Conservation (phyloP, 148 eudicot genomes). For the Linanthus parryae region DNA sequence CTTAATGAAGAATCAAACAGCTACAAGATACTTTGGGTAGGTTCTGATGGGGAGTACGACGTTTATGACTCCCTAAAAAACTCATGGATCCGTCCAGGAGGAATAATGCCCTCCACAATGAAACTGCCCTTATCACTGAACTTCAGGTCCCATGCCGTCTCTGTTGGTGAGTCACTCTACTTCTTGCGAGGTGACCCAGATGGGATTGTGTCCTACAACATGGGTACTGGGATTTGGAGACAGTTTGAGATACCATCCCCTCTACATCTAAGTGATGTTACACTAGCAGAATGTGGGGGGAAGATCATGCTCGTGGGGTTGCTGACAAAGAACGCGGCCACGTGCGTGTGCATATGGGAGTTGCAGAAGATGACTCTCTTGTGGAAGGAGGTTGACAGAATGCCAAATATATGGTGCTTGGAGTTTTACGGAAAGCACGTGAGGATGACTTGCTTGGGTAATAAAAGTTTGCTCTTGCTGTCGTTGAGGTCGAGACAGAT, state of each 20-base stretch:
- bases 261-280: constrained; percentile 52
- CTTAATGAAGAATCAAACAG: constrained; percentile 40
- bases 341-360: constrained; percentile 97
- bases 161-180: constrained; percentile 40
- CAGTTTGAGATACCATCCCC: constrained; percentile 72
- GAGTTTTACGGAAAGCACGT: constrained; percentile 96
- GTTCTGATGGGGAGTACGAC: constrained; percentile 72
- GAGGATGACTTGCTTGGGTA: constrained; percentile 90
- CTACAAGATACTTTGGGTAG: constrained; percentile 85
- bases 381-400: constrained; percentile 99
- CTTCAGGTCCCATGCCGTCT: constrained; percentile 68
- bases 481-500: constrained; percentile 75
- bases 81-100: constrained; percentile 57
- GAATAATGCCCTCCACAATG: constrained; percentile 44
- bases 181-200: constrained; percentile 83
- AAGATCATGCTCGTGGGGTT: constrained; percentile 74
- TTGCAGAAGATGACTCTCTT: constrained; percentile 93
- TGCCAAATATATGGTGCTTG: constrained; percentile 99
- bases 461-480: constrained; percentile 80
- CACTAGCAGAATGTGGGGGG: constrained; percentile 73
- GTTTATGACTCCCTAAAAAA: constrained; percentile 66
- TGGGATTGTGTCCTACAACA: constrained; percentile 71
- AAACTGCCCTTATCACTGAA: constrained; percentile 68
- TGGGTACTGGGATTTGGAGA: constrained; percentile 56
- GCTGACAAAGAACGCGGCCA: constrained; percentile 80